phyloP scores from a whole-genome alignment of 2,329 filamentous ascomycete genomes.

The Diplodia mutila region DNA sequence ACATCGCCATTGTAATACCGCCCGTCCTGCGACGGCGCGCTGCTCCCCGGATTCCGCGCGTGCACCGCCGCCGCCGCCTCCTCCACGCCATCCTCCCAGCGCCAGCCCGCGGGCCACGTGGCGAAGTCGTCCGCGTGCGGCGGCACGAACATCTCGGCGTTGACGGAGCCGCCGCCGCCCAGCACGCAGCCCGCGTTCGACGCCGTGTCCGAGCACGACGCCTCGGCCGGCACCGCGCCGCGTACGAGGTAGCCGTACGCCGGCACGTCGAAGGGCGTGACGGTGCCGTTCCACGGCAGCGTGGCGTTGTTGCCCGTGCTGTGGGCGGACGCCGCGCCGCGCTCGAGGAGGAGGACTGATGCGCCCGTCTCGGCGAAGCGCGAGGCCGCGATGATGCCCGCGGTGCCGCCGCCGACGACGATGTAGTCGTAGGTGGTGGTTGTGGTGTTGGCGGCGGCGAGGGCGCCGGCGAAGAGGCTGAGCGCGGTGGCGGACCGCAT shows the following conservation, averaged over 20 bases:
- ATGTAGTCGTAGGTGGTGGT: slow-evolving; percentile 65
- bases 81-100: slow-evolving; percentile 62
- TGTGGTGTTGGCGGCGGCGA: slow-evolving; percentile 42
- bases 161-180: slow-evolving; percentile 68
- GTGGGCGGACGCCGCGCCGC: slow-evolving; percentile 52
- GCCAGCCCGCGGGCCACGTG: slow-evolving; percentile 74
- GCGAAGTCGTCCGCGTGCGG: slow-evolving; percentile 68
- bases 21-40: slow-evolving; percentile 67
- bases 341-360: slow-evolving; percentile 62
- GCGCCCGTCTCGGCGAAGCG: slow-evolving; percentile 67
- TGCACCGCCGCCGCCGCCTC: slow-evolving; percentile 63
- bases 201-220: slow-evolving; percentile 66
- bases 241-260: slow-evolving; percentile 73
- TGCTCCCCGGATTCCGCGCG: slow-evolving; percentile 69
- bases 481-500: background rate
- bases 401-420: slow-evolving; percentile 64
- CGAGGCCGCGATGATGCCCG: slow-evolving; percentile 63
- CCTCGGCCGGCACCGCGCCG: slow-evolving; percentile 63
- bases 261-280: slow-evolving; percentile 73
- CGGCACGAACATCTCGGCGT: slow-evolving; percentile 71
- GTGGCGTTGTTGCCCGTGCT: slow-evolving; percentile 49
- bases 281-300: slow-evolving; percentile 52
- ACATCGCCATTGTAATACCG: slow-evolving; percentile 69
- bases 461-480: background rate
- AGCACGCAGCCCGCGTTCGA: slow-evolving; percentile 74